Conservation (phyloP, 495 filamentous ascomycete genomes). For the Antarctomyces pellizariae region DNA sequence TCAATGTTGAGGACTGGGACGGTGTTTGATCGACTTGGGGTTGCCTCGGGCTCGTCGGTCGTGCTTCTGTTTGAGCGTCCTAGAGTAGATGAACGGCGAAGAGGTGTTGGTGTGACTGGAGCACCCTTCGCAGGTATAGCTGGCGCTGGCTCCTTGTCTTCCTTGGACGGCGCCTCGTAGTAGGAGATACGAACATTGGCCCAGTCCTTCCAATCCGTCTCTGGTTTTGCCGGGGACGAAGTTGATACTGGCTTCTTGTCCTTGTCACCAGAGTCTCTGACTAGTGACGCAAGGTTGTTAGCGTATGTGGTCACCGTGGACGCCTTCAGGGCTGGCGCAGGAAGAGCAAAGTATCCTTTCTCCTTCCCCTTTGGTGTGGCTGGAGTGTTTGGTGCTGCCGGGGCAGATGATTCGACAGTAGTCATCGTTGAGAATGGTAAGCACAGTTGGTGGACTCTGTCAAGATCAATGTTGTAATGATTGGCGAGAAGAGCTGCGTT, state of each 20-base stretch:
- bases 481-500: constrained; percentile 51
- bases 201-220: constrained; percentile 37
- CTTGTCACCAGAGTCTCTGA: constrained; percentile 24
- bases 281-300: constrained; percentile 53
- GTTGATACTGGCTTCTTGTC: constrained; percentile 12
- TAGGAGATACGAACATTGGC: constrained; percentile 40
- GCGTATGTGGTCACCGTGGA: constrained; percentile 33
- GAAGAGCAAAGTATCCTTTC: constrained; percentile 19
- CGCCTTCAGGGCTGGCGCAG: constrained; percentile 14
- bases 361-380: constrained; percentile 47
- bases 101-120: constrained; percentile 30
- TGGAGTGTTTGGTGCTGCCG: constrained; percentile 23
- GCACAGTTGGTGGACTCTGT: constrained; percentile 62
- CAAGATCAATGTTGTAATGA: constrained; percentile 88
- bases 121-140: constrained; percentile 9
- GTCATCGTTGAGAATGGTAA: constrained; percentile 46
- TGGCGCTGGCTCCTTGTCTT: constrained; percentile 12
- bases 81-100: constrained; percentile 15
- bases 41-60: too few species aligned
- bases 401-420: constrained; percentile 16
- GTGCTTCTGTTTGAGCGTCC: constrained; percentile 9
- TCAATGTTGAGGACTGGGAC: constrained; percentile 8
- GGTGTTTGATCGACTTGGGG: constrained; percentile 8
- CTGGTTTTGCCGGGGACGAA: constrained; percentile 6
- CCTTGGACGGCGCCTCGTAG: constrained; percentile 23